These are phyloP conservation scores for Apophysomyces variabilis DNA, from an alignment of 371 early-diverging fungal genomes.

Conservation along the genomic window DNA sequence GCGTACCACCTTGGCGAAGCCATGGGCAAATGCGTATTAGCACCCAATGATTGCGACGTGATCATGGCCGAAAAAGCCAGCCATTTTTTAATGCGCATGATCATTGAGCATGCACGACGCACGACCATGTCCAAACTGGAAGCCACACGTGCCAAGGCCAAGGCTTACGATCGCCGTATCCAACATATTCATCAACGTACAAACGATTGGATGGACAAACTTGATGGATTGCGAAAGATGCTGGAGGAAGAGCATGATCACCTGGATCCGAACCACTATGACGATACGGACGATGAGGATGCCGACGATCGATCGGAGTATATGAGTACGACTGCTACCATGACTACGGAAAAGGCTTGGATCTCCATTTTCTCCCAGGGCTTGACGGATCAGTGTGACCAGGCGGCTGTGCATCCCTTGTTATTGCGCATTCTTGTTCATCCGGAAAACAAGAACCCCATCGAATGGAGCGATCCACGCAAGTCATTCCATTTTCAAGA, in stretches of 20 bases:
- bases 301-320: too few relatives aligned
- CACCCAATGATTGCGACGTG: constrained; percentile 18
- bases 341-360: not conserved
- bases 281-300: too few relatives aligned
- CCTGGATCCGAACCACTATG: not conserved
- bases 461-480: not conserved
- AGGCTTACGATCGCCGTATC: constrained; percentile 38
- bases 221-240: not conserved
- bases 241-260: not conserved
- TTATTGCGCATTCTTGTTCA: not conserved
- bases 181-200: not conserved
- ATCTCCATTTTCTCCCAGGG: constrained; percentile 6
- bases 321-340: too few relatives aligned
- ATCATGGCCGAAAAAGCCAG: constrained; percentile 23
- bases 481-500: not conserved
- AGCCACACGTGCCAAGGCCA: constrained; percentile 44
- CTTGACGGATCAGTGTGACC: constrained; percentile 5
- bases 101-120: constrained; percentile 10
- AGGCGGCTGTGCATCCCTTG: not conserved
- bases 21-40: constrained; percentile 22
- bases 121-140: constrained; percentile 35
- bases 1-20: constrained; percentile 23
- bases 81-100: constrained; percentile 18
- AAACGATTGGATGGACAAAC: not conserved
- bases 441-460: not conserved